Evolutionary conservation across 306 rosid species (phyloP).

Genomic region (Vicia villosa): DNA sequence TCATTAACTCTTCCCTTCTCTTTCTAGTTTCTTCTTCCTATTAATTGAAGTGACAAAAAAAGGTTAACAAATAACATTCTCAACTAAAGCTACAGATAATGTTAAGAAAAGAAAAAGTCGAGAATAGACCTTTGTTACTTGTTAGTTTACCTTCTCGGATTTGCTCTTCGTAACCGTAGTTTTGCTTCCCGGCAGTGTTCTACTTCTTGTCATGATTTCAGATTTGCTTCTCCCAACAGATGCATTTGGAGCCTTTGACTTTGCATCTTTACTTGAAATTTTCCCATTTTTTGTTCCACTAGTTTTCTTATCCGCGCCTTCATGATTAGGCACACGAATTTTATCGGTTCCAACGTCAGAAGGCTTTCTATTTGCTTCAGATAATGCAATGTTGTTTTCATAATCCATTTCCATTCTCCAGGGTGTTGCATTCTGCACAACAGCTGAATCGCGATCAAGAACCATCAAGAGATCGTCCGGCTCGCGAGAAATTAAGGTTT

Average conservation of each 20-base stretch:
- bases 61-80: constrained; percentile 24
- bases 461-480: constrained; percentile 94
- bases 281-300: constrained; percentile 51
- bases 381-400: constrained; percentile 47
- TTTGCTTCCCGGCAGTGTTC: constrained; percentile 60
- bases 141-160: constrained; percentile 60
- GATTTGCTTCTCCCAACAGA: constrained; percentile 60
- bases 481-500: constrained; percentile 48
- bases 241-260: constrained; percentile 61
- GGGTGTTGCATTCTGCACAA: constrained; percentile 53
- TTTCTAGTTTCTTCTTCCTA: constrained; percentile 90
- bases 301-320: constrained; percentile 41
- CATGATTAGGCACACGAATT: constrained; percentile 36
- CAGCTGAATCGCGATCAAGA: constrained; percentile 78
- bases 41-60: constrained; percentile 6
- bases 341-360: constrained; percentile 43
- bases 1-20: constrained; percentile 65
- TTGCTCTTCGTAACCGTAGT: constrained; percentile 57
- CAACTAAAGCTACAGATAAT: not conserved
- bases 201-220: constrained; percentile 58
- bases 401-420: constrained; percentile 93
- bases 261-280: constrained; percentile 60
- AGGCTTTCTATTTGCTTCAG: constrained; percentile 50
- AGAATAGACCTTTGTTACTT: constrained; percentile 7
- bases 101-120: not conserved